These are phyloP conservation scores for Sphaerulina populicola DNA, from an alignment of 2,329 filamentous ascomycete species.

Conservation along the genomic window DNA sequence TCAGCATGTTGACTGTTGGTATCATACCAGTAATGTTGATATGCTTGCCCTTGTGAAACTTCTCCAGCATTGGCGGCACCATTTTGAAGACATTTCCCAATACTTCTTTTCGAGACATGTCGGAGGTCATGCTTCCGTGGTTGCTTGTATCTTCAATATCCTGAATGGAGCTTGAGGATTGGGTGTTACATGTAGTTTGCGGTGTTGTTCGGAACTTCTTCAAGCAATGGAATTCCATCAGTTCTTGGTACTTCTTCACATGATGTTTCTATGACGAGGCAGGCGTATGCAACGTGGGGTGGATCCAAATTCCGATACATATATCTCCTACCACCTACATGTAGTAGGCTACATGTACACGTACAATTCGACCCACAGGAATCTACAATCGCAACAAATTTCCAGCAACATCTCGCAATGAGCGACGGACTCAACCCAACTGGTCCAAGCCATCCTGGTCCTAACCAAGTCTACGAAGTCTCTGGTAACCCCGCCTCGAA, in stretches of 20 bases:
- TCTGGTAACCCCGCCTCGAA: constrained; percentile 40
- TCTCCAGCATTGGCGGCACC: constrained; percentile 88
- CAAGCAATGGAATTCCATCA: no score
- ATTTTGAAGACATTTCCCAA: constrained; percentile 77
- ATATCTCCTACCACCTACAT: neutral
- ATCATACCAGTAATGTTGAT: neutral
- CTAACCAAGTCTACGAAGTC: constrained; percentile 40
- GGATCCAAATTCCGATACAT: no score
- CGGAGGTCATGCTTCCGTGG: constrained; percentile 38
- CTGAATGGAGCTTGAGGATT: no score
- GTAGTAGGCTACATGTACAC: neutral
- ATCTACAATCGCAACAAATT: neutral
- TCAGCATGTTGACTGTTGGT: neutral
- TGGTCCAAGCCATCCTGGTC: constrained; percentile 39
- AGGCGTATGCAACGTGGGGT: no score
- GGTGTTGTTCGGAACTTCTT: no score
- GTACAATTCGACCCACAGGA: neutral
- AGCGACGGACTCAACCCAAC: constrained; percentile 31
- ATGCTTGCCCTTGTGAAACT: constrained; percentile 79
- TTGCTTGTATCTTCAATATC: no score
- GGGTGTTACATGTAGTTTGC: no score
- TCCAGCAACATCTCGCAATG: neutral
- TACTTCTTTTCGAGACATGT: constrained; percentile 60
- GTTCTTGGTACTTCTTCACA: no score
- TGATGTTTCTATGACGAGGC: no score